phyloP scores from a whole-genome alignment of 78 protist genomes.

The Dictyostelium brefeldianum region DNA sequence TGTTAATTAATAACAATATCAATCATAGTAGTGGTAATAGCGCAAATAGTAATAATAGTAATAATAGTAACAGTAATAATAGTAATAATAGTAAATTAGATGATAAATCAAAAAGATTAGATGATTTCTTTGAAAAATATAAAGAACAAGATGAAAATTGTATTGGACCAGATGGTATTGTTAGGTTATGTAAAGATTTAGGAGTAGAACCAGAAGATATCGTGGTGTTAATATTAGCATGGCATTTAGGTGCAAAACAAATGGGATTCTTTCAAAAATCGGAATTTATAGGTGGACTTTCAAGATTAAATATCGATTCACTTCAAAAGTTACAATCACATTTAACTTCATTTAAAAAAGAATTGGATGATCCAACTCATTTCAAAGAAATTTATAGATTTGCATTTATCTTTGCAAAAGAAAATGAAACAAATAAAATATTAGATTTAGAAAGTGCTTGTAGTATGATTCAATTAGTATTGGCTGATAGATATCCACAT shows the following conservation, averaged over 20 bases:
- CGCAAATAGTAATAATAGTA: background rate
- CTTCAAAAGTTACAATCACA: slow-evolving; percentile 43
- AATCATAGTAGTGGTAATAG: background rate
- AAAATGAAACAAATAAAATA: slow-evolving; percentile 50
- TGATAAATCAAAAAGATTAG: slow-evolving; percentile 53
- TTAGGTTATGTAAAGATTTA: slow-evolving; percentile 57
- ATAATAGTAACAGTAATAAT: background rate
- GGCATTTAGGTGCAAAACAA: slow-evolving; percentile 67
- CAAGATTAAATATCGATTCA: slow-evolving; percentile 58
- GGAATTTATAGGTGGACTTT: slow-evolving; percentile 60
- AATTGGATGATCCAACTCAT: slow-evolving; percentile 40
- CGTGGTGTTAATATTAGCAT: slow-evolving; percentile 74
- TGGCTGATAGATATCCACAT: slow-evolving; percentile 69
- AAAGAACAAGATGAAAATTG: slow-evolving; percentile 15
- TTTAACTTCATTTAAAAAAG: slow-evolving; percentile 55
- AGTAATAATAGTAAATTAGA: slow-evolving; percentile 4
- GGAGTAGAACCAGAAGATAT: slow-evolving; percentile 67
- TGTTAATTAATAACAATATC: no score
- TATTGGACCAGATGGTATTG: slow-evolving; percentile 79
- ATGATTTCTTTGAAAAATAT: slow-evolving; percentile 69
- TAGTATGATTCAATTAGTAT: slow-evolving; percentile 44
- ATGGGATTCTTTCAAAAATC: slow-evolving; percentile 66
- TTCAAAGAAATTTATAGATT: slow-evolving; percentile 78
- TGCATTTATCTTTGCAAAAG: slow-evolving; percentile 66
- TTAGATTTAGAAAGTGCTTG: slow-evolving; percentile 70